These are phyloP conservation scores for Vitis hybrid DNA, from an alignment of 177 flowering plant genomes.

Conservation along the genomic window DNA sequence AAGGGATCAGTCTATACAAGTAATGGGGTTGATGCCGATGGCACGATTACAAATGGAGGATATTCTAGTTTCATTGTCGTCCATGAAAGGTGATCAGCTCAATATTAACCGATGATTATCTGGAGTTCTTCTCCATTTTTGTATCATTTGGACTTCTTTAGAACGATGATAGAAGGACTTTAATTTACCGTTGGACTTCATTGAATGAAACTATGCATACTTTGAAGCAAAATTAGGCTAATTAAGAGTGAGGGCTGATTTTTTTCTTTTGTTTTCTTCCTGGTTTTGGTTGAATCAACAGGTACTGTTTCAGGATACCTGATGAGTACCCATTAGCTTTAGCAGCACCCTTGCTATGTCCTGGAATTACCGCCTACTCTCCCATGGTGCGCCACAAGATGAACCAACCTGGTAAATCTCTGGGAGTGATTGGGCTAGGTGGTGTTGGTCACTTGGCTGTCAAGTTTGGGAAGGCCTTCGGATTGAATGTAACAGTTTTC, in stretches of 20 bases:
- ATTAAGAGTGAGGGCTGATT: too few species aligned
- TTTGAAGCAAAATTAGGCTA: too few species aligned
- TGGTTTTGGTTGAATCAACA: slow-evolving; percentile 11
- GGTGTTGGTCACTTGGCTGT: slow-evolving; percentile 60
- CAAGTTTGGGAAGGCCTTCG: slow-evolving; percentile 52
- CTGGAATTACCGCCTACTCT: slow-evolving; percentile 44
- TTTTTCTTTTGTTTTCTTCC: too few species aligned
- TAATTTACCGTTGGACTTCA: too few species aligned
- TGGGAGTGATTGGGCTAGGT: slow-evolving; percentile 47
- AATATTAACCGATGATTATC: too few species aligned
- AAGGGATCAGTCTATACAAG: slow-evolving; percentile 28
- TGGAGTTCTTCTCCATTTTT: too few species aligned
- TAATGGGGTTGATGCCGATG: slow-evolving; percentile 36
- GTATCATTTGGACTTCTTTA: too few species aligned
- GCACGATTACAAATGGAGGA: slow-evolving; percentile 42
- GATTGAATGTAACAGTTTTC: slow-evolving; percentile 41
- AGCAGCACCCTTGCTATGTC: slow-evolving; percentile 47
- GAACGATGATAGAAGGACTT: too few species aligned
- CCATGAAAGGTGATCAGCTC: slow-evolving; percentile 30
- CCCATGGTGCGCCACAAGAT: slow-evolving; percentile 49
- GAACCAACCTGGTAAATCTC: slow-evolving; percentile 50
- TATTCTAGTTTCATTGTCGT: slow-evolving; percentile 39
- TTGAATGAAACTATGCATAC: too few species aligned
- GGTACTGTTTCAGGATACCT: slow-evolving; percentile 44
- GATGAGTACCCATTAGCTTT: slow-evolving; percentile 32